A percentile compares a stretch with the other conserved stretches of the same genome.
These are phyloP conservation scores for Hymenotorrendiella dingleyae DNA, from an alignment of 2,329 filamentous ascomycete genomes.

Conservation along the genomic window DNA sequence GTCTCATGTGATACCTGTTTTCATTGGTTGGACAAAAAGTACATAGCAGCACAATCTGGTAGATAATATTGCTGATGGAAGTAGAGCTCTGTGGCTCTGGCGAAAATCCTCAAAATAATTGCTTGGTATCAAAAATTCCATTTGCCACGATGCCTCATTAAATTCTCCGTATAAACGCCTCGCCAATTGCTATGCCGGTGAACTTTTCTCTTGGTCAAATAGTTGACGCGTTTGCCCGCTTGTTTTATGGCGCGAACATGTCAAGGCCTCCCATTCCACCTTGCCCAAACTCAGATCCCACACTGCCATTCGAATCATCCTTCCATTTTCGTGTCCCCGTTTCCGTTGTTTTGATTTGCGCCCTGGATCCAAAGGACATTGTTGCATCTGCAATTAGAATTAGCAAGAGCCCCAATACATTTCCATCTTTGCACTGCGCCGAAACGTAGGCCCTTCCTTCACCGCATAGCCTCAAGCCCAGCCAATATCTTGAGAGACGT, in stretches of 20 bases:
- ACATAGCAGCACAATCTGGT: no score
- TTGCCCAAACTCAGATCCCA: neutral
- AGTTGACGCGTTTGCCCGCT: slow-evolving; percentile 1
- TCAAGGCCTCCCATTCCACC: slow-evolving; percentile 1
- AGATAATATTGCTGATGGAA: no score
- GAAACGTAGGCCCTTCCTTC: neutral
- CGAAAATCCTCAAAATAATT: no score
- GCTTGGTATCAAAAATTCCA: slow-evolving; percentile 17
- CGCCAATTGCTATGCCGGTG: slow-evolving; percentile 19
- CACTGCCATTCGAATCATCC: slow-evolving; percentile 27
- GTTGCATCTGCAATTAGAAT: slow-evolving; percentile 84
- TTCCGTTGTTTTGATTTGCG: slow-evolving; percentile 43
- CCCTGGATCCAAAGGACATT: slow-evolving; percentile 90
- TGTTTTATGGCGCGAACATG: slow-evolving; percentile 6
- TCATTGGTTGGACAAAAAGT: no score
- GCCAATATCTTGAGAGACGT: no score
- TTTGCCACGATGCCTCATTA: slow-evolving; percentile 19
- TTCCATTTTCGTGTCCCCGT: slow-evolving; percentile 53
- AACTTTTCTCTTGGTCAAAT: neutral
- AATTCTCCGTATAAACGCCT: slow-evolving; percentile 23
- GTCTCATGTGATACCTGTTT: slow-evolving; percentile 51
- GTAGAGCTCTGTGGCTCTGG: no score
- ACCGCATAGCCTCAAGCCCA: slow-evolving; percentile 7
- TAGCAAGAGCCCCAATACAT: no score
- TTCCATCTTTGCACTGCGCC: neutral